Evolutionary conservation across 1,139 yeast genomes (phyloP), one percentile per base, ranked within the genome.

Genomic region (Yamadazyma membranifaciens): DNA sequence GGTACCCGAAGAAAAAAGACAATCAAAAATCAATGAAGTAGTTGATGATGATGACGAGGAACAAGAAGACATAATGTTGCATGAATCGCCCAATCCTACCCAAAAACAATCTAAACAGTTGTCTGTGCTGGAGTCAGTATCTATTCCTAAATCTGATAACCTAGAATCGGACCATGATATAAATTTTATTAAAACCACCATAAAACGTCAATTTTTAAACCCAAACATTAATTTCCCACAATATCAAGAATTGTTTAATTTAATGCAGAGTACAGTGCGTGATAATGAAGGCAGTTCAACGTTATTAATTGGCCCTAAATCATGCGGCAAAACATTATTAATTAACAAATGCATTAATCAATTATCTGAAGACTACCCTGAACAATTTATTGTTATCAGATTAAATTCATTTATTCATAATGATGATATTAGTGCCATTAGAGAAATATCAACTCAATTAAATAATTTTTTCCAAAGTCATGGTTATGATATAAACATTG

Each of bases 401-500:
- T 64, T 92, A 32, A 81, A 84, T 45, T 96, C 97, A 0, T 64
- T 74, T 27, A 73, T 83, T 3, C 96, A 87, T 54, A 59, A 76
- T 2, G 92, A 85, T 52, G 98, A 92, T 54, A 75, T 72, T 37
- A 68, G 77, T 40, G 98, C 98, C 0, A 75, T 92, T 9, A 73
- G 92, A 39, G 94, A 88, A 49, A 85, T 92, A 42, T 95, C 96
- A 0, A 69, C 85, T 34, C 98, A 91, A 59, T 64, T 92, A 39
- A 95, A 87, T 54, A 64, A 44, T 70, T 69, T 37, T 53, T 73
- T 33, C 49, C 53, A 39, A 52, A 49, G 58, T 6, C 47, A 50
- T 6, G 47, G 44, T 3, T 32, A 44, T 4, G 50, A 47, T 73
- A 51, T 63, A 61, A 39, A 64, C 74, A 40, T 65, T 80, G 77